Evolutionary conservation across 2,329 filamentous ascomycete genomes (phyloP).

Genomic region (Mollisia scopiformis): DNA sequence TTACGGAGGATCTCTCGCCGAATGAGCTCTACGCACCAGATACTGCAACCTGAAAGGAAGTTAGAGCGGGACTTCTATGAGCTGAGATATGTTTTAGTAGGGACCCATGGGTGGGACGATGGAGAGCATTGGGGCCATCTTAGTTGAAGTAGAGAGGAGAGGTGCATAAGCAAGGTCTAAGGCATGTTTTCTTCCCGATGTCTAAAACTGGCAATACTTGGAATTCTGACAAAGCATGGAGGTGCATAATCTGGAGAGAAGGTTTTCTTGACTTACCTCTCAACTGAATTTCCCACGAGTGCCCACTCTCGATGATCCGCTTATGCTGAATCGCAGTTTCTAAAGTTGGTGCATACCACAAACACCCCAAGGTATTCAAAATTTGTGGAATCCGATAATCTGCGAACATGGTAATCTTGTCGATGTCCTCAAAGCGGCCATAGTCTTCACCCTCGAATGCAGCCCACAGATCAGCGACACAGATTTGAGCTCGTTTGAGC

Average conservation of each 20-base stretch:
- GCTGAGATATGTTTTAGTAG: too few relatives aligned
- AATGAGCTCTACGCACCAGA: conserved; percentile 94
- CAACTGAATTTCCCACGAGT: conserved; percentile 83
- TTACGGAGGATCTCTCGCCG: conserved; percentile 74
- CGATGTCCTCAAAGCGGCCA: conserved; percentile 86
- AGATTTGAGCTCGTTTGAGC: conserved; percentile 92
- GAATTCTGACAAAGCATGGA: background rate
- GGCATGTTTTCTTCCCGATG: background rate
- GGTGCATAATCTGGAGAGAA: background rate
- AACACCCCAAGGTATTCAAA: conserved; percentile 77
- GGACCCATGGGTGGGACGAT: too few relatives aligned
- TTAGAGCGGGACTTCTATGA: background rate
- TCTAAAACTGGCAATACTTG: too few relatives aligned
- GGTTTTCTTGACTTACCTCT: conserved; percentile 58
- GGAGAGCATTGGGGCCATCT: too few relatives aligned
- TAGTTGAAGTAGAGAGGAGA: too few relatives aligned
- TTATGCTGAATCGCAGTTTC: conserved; percentile 69
- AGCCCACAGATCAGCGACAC: conserved; percentile 96
- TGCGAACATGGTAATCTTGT: conserved; percentile 97
- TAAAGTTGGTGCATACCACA: conserved; percentile 82
- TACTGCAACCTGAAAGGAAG: conserved; percentile 71
- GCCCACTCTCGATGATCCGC: conserved; percentile 69
- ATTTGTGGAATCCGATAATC: conserved; percentile 98
- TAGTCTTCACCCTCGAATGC: conserved; percentile 83
- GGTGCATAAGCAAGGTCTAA: too few relatives aligned